Base-by-base conservation (phyloP, 2,329 filamentous ascomycete genomes). In the Claviceps sp. region DNA sequence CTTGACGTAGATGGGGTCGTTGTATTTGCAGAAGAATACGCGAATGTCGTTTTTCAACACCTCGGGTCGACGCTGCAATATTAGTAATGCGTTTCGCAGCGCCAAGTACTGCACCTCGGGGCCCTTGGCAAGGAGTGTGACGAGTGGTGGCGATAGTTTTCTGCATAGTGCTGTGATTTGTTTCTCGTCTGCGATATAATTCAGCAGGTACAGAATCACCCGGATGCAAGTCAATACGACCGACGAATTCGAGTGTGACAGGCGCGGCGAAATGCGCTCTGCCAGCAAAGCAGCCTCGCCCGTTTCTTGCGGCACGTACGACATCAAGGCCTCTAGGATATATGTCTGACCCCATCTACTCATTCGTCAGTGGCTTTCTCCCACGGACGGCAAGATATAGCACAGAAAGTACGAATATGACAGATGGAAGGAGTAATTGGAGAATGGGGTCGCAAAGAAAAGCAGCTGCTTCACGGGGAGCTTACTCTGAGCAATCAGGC, bases 11-110 rank as follows among this genome's bases (percentile, higher is more conserved):
- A 98, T 98, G 0, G 93, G 93, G 64, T 98, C 93, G 67, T 98
- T 98, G 71, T 98, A 98, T 75, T 98, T 98, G 81, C 93, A 98
- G 71, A 98, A 98, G 72, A 98, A 98, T 36, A 98, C 93, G 47
- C 93, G 82, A 56, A 98, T 97, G 67, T 98, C 93, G 68, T 96
- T 97, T 57, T 89, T 82, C 51, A 98, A 70, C 8, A 98, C 91
- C 62, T 97, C 93, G 0, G 93, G 93, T 52, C 91, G 79, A 60
- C 91, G 79, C 67, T 98, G 93, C 50, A 98, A 73, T 59, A 98
- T 98, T 14, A 98, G 75, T 2, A 98, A 77, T 0, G 93, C 93
- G 64, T 98, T 98, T 56, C 93, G 79, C 18, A 98, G 77, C 0
- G 93, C 93, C 6, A 98, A 77, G 64, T 98, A 98, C 66, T 98